phyloP scores from a whole-genome alignment of 345 rosid species.

The Clausena lansium region DNA sequence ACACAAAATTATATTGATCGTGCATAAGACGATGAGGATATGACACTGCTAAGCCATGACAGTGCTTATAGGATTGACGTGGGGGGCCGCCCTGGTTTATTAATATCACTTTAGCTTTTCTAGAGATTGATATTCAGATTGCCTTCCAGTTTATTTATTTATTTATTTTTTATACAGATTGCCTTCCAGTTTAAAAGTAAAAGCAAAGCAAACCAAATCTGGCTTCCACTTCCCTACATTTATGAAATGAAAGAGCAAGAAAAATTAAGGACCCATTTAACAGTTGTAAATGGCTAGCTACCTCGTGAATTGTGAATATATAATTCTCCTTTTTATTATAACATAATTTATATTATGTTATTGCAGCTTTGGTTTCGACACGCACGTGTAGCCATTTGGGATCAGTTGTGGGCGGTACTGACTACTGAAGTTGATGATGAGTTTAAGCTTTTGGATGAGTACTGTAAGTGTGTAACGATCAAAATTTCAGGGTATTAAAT shows the following conservation, averaged over 20 bases:
- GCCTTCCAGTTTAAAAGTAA: slow-evolving; percentile 7
- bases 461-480: no score
- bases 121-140: not conserved
- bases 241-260: not conserved
- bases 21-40: slow-evolving; percentile 12
- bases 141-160: slow-evolving; percentile 8
- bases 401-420: no score
- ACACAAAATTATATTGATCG: not conserved
- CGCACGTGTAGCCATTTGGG: not conserved
- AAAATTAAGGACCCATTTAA: not conserved
- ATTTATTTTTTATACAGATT: not conserved
- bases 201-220: slow-evolving; percentile 17
- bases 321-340: not conserved
- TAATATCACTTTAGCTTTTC: slow-evolving; percentile 19
- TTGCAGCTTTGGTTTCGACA: not conserved
- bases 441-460: no score
- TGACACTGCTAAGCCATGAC: not conserved
- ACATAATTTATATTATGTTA: not conserved
- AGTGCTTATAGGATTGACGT: slow-evolving; percentile 2
- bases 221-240: slow-evolving; percentile 20
- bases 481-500: no score
- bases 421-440: no score
- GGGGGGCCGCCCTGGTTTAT: slow-evolving; percentile 19
- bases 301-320: not conserved
- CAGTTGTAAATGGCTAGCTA: not conserved